Evolutionary conservation across 805 yeast genomes (phyloP).

Genomic region (Phaffomyces opuntiae): DNA sequence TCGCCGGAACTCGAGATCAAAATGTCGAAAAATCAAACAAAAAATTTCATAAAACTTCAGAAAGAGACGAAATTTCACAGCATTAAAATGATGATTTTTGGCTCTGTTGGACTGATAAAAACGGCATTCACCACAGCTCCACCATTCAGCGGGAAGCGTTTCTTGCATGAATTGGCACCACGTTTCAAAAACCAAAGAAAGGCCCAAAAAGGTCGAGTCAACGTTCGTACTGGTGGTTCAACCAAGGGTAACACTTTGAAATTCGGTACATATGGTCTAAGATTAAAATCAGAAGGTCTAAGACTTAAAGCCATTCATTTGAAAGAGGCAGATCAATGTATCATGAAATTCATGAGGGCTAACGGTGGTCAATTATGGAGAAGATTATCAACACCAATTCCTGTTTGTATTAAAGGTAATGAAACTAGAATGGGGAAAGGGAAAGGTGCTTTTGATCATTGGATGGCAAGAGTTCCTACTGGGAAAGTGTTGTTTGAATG

Average conservation of each 20-base stretch:
- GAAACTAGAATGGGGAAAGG: conserved; percentile 99
- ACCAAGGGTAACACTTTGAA: conserved; percentile 76
- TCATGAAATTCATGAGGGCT: conserved; percentile 79
- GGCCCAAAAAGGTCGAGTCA: conserved; percentile 89
- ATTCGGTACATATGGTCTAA: conserved; percentile 79
- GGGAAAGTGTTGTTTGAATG: conserved; percentile 91
- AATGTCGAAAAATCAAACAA: no score
- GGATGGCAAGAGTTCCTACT: conserved; percentile 95
- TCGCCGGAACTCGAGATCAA: no score
- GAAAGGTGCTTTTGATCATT: conserved; percentile 94
- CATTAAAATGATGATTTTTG: background rate
- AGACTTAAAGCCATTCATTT: conserved; percentile 83
- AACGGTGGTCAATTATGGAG: conserved; percentile 69
- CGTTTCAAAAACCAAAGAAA: conserved; percentile 38
- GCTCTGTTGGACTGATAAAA: conserved; percentile 1
- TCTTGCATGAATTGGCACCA: conserved; percentile 23
- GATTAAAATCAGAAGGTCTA: conserved; percentile 83
- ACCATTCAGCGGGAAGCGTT: conserved; percentile 17
- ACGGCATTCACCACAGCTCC: background rate
- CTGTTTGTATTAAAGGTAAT: conserved; percentile 94
- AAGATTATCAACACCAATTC: conserved; percentile 75
- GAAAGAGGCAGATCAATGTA: conserved; percentile 82
- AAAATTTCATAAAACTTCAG: no score
- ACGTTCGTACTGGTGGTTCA: conserved; percentile 93
- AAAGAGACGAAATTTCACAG: no score